Base-by-base conservation (phyloP, 1,284 basidiomycete species). In the Coniferiporia sulphurascens region DNA sequence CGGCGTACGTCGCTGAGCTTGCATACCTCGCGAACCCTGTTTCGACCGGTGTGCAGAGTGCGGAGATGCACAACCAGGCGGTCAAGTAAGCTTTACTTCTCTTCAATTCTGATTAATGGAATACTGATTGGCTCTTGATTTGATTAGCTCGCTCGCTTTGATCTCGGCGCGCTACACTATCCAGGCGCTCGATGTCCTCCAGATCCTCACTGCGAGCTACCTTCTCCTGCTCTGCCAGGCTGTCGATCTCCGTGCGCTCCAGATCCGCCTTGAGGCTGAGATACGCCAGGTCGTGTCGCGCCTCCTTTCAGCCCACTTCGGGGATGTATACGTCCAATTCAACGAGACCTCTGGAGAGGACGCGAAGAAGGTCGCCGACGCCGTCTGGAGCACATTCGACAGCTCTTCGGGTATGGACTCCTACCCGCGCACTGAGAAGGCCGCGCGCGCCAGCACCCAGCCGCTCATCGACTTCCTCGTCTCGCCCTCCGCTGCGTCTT, bases 61-160 rank as follows among this genome's bases (percentile, higher is more conserved):
- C 90, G 0, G 91, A 93, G 73, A 90, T 92, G 86, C 89, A 92
- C 67, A 94, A 93, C 68, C 91, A 93, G 70, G 86, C 89, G 46
- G 80, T 93, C 68, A 93, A 91, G 87, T 89, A 64, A 65, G 86
- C 74, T 51, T 48, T 49, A 32, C 61, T 57, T 9, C 15, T 22
- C 13, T 19, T 15, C 35, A 13, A 41, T 22, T 21, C 52, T 22
- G 22, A 32, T 46, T 59, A 22, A 52, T 21, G 6, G n/a, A 8
- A 3, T 35, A 8, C 48, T 59, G 32, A 60, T 58, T 64, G 38
- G 65, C 13, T 60, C 10, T 48, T 55, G 27, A 27, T 58, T 32
- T 53, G 49, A 61, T 52, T 63, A 91, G 89, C 70, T 92, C 90
- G 6, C 76, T 93, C 55, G 91, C 91, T 0, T 76, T 93, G 60